Evolutionary conservation across 176 grass and related monocot species (phyloP).

Genomic region (Zizania latifolia): DNA sequence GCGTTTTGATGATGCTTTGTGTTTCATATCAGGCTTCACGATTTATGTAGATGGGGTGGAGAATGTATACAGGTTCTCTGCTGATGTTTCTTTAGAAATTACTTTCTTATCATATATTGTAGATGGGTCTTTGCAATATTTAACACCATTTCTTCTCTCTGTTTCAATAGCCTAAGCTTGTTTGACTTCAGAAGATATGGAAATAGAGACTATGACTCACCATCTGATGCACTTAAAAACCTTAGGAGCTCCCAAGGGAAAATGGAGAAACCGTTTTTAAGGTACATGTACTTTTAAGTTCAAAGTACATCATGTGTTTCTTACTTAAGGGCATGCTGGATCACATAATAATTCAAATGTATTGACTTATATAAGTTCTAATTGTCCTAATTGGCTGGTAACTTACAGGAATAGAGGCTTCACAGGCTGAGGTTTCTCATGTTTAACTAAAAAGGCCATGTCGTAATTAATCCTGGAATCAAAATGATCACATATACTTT

Average conservation of each 20-base stretch:
- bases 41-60: slow-evolving; percentile 87
- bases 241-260: slow-evolving; percentile 92
- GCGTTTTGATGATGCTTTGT: slow-evolving; percentile 82
- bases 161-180: slow-evolving; percentile 57
- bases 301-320: not conserved
- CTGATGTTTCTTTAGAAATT: slow-evolving; percentile 27
- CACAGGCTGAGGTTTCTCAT: too few species aligned
- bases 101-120: slow-evolving; percentile 3
- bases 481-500: not conserved
- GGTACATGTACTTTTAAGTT: not conserved
- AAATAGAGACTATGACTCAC: slow-evolving; percentile 86
- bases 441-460: too few species aligned
- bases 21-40: slow-evolving; percentile 90
- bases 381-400: too few species aligned
- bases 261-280: slow-evolving; percentile 98
- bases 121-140: not conserved
- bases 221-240: slow-evolving; percentile 53
- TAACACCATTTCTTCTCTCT: slow-evolving; percentile 24
- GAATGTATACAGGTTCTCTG: slow-evolving; percentile 77
- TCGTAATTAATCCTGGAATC: too few species aligned
- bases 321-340: too few species aligned
- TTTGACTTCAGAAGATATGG: too few species aligned
- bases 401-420: too few species aligned
- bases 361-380: too few species aligned
- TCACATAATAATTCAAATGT: too few species aligned